Evolutionary conservation across 2,329 filamentous ascomycete species (phyloP).

Genomic region (Fusarium praegraminearum): DNA sequence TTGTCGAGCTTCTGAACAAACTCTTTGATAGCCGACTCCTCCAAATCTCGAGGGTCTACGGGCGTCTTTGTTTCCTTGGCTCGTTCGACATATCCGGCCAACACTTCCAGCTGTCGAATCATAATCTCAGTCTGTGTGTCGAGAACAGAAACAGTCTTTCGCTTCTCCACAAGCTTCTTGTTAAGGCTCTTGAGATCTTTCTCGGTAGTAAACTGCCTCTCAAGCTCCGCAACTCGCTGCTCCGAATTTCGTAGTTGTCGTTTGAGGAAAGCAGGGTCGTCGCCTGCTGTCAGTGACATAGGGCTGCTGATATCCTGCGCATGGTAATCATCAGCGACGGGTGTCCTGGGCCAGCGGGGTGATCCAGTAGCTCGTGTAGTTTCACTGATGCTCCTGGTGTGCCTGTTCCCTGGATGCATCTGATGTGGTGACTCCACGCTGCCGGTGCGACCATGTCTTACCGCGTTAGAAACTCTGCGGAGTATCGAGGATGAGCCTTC

Average conservation of each 20-base stretch:
- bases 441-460: conserved; percentile 90
- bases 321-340: conserved; percentile 67
- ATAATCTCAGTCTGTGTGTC: conserved; percentile 97
- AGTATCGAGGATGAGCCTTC: conserved; percentile 84
- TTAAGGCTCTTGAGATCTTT: conserved; percentile 81
- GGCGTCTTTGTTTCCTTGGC: conserved; percentile 86
- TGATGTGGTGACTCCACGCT: conserved; percentile 72
- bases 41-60: conserved; percentile 83
- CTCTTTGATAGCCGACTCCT: conserved; percentile 91
- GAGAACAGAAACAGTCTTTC: conserved; percentile 93
- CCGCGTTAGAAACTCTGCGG: conserved; percentile 90
- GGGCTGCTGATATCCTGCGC: conserved; percentile 78
- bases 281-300: conserved; percentile 70
- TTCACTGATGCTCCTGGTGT: conserved; percentile 74
- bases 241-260: conserved; percentile 85
- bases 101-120: conserved; percentile 88
- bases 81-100: conserved; percentile 87
- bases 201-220: conserved; percentile 77
- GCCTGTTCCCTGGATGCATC: conserved; percentile 59
- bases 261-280: conserved; percentile 76
- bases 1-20: conserved; percentile 81
- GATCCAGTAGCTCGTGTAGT: conserved; percentile 74
- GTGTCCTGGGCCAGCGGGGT: conserved; percentile 77
- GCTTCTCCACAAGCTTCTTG: conserved; percentile 89
- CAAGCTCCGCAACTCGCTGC: conserved; percentile 86